Evolutionary conservation across 2,329 filamentous ascomycete genomes (phyloP).

Genomic region (Colletotrichum liriopes): DNA sequence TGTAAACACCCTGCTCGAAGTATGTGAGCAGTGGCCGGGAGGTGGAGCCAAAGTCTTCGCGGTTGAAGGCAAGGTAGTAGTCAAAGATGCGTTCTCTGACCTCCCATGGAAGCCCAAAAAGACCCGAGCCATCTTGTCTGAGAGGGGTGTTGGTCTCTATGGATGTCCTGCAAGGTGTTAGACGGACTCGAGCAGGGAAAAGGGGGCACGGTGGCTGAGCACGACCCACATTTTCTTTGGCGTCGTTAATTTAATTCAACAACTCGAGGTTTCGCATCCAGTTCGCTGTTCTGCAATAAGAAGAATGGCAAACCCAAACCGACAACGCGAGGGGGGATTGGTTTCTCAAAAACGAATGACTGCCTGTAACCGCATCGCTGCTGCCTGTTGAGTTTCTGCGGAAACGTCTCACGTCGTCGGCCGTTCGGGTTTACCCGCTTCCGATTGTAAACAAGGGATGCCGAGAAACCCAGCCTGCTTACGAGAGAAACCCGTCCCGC

Average conservation of each 20-base stretch:
- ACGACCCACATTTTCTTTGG: neutral
- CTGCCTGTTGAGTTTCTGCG: constrained; percentile 28
- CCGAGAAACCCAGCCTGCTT: neutral
- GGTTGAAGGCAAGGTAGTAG: constrained; percentile 34
- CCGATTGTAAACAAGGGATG: constrained; percentile 11
- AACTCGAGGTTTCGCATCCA: no score
- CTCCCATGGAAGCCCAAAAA: constrained; percentile 30
- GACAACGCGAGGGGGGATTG: neutral
- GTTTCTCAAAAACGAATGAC: constrained; percentile 20
- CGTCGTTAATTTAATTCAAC: neutral
- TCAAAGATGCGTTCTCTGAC: constrained; percentile 38
- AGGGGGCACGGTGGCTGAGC: neutral
- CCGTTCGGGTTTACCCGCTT: constrained; percentile 23
- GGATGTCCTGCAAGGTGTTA: neutral
- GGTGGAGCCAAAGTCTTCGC: constrained; percentile 35
- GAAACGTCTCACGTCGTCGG: constrained; percentile 23
- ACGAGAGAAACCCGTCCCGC: neutral
- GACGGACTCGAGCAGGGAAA: no score
- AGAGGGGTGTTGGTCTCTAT: neutral
- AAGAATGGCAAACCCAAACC: neutral
- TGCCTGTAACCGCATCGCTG: constrained; percentile 19
- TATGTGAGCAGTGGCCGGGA: constrained; percentile 37
- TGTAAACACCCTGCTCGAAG: constrained; percentile 33
- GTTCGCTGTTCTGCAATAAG: neutral
- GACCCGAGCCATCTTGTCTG: neutral